These are phyloP conservation scores for Pseudocercospora vitis DNA, from an alignment of 2,329 filamentous ascomycete genomes.

Conservation along the genomic window DNA sequence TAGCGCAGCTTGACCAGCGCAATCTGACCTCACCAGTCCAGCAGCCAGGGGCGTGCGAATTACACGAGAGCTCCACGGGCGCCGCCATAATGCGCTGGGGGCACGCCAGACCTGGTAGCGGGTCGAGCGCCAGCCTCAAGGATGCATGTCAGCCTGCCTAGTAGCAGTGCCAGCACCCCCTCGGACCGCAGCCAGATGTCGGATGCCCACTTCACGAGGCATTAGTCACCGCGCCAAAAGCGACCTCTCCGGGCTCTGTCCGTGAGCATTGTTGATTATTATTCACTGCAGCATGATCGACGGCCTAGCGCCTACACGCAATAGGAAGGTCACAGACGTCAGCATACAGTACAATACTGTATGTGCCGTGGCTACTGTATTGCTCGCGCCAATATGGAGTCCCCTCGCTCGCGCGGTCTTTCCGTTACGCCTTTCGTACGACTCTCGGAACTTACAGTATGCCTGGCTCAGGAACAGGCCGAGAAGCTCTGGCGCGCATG, in stretches of 20 bases:
- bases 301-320: not conserved
- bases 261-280: no score
- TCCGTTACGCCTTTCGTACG: not conserved
- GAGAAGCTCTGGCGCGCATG: not conserved
- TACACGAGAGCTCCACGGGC: constrained; percentile 2
- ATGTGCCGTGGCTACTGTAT: not conserved
- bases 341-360: no score
- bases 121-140: constrained; percentile 9
- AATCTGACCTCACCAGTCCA: constrained; percentile 15
- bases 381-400: not conserved
- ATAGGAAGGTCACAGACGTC: not conserved
- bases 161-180: no score
- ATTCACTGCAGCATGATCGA: no score
- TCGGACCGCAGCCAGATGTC: not conserved
- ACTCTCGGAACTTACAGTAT: not conserved
- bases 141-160: constrained; percentile 20
- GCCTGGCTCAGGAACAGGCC: not conserved
- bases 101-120: constrained; percentile 12
- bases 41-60: constrained; percentile 12
- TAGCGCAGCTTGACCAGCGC: constrained; percentile 7
- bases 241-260: no score
- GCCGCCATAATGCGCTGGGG: constrained; percentile 7
- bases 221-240: constrained; percentile 4
- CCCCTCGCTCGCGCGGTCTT: not conserved
- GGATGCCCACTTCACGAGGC: not conserved